Percentiles rank a stretch among this genome's conserved stretches.
Conservation (phyloP, 2,329 filamentous ascomycete species). For the Akanthomyces uredinophilus region DNA sequence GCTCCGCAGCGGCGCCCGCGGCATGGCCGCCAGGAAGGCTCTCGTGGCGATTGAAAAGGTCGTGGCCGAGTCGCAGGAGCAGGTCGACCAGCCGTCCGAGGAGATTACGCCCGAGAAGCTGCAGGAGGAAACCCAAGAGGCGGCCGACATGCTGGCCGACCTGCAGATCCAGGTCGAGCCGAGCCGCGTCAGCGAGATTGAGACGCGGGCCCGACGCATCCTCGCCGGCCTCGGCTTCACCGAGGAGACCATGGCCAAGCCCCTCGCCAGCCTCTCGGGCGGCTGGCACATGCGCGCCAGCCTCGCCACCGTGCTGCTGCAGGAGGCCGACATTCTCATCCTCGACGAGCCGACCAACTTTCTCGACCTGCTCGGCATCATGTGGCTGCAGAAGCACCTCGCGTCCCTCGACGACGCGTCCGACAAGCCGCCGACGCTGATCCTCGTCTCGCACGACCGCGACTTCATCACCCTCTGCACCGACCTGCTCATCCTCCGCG, state of each 20-base stretch:
- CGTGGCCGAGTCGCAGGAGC: conserved; percentile 49
- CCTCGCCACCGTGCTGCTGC: conserved; percentile 61
- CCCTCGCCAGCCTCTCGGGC: conserved; percentile 64
- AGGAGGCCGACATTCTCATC: conserved; percentile 71
- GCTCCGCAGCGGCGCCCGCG: conserved; percentile 68
- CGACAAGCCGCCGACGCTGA: conserved; percentile 58
- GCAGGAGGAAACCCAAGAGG: conserved; percentile 62
- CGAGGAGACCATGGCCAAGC: conserved; percentile 52
- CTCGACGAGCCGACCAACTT: conserved; percentile 88
- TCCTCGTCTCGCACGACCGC: conserved; percentile 80
- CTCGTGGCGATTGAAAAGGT: conserved; percentile 64
- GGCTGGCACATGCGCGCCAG: conserved; percentile 70
- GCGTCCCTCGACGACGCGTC: conserved; percentile 46
- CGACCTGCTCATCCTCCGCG: conserved; percentile 70
- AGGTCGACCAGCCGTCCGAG: conserved; percentile 48
- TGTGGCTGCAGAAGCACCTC: conserved; percentile 77
- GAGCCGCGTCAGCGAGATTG: conserved; percentile 57
- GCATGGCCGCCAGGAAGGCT: conserved; percentile 69
- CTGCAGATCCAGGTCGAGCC: conserved; percentile 65
- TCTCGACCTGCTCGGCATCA: conserved; percentile 73
- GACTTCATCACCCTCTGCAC: conserved; percentile 74
- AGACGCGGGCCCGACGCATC: conserved; percentile 60
- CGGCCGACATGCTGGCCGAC: conserved; percentile 63
- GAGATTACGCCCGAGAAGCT: conserved; percentile 53
- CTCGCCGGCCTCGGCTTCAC: conserved; percentile 69